Base-by-base conservation (phyloP, 2,329 filamentous ascomycete genomes). In the Teratosphaeria pseudoeucalypti region DNA sequence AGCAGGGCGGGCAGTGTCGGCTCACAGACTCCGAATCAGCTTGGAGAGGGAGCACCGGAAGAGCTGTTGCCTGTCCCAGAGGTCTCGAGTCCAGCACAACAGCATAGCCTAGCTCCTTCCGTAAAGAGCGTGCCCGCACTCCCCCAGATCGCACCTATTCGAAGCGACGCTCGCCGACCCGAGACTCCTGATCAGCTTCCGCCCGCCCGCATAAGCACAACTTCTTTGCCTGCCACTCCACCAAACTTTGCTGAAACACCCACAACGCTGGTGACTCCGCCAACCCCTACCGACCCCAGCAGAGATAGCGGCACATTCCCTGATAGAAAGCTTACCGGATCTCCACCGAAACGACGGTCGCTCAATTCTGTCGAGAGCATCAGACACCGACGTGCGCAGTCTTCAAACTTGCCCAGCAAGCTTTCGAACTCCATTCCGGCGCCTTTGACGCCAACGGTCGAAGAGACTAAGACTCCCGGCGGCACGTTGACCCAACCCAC, bases 401-500 rank as follows among this genome's bases (percentile, higher is more conserved):
- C 69, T 19, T 67, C 65, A 11, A 71, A 64, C 52, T 56, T 69
- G 11, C 92, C 91, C 34, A 96, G 91, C 80, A 96, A 95, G 75
- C 81, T 96, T 43, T 95, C 92, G 34, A 91, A 83, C 64, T 85
- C 85, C 56, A 85, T 85, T 64, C 81, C 82, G 58, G 84, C 82
- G 63, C 87, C 91, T 9, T 78, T 94, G 57, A 89, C 91, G 2
- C 89, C 91, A 7, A 88, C 86, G 0, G 79, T 84, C 43, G 92
- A 96, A 72, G 86, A 86, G 67, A 71, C 77, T n/a, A 85, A 83
- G 62, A 79, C 82, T 66, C 68, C 84, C 37, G 78, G 82, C 34
- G 81, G 83, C 58, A 78, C 82, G 54, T 72, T 78, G n/a, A 74
- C 75, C 34, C 71, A 72, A 47, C 76, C 74, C 34, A 74, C 75